phyloP scores from a whole-genome alignment of 805 yeast genomes.

The Zygosaccharomyces pseudorouxii region DNA sequence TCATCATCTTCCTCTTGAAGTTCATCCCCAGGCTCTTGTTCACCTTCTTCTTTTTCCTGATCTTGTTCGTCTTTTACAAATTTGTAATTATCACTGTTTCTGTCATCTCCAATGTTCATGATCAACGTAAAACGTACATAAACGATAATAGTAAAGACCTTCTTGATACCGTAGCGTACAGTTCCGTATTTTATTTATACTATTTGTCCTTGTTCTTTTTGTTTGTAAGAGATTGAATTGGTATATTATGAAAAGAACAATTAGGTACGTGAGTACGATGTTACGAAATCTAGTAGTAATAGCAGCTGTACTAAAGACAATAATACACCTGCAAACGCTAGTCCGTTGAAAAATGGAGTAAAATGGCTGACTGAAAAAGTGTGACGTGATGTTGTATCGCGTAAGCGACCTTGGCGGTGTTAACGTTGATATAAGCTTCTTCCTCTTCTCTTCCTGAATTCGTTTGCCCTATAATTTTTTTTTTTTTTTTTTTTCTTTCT shows the following conservation, averaged over 20 bases:
- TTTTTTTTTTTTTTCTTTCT: background rate
- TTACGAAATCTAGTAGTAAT: background rate
- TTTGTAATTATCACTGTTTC: background rate
- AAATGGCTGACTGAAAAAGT: background rate
- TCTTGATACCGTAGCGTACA: too few relatives aligned
- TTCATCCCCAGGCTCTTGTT: background rate
- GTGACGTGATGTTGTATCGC: background rate
- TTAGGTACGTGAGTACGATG: background rate
- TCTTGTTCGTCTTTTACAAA: conserved; percentile 2
- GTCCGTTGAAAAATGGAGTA: background rate
- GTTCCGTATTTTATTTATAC: background rate
- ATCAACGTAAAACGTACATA: conserved; percentile 4
- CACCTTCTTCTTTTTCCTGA: background rate
- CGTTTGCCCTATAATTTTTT: background rate
- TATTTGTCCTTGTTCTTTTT: background rate
- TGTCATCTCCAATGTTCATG: conserved; percentile 6
- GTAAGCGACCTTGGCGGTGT: too few relatives aligned
- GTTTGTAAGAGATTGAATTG: background rate
- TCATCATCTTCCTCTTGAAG: background rate
- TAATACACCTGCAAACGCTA: background rate
- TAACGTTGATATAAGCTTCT: background rate
- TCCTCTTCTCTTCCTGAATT: background rate
- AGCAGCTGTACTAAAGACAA: background rate
- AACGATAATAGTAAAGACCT: background rate
- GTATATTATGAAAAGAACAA: background rate